Evolutionary conservation across 164 flowering plant species (phyloP).

Genomic region (Sedum album): DNA sequence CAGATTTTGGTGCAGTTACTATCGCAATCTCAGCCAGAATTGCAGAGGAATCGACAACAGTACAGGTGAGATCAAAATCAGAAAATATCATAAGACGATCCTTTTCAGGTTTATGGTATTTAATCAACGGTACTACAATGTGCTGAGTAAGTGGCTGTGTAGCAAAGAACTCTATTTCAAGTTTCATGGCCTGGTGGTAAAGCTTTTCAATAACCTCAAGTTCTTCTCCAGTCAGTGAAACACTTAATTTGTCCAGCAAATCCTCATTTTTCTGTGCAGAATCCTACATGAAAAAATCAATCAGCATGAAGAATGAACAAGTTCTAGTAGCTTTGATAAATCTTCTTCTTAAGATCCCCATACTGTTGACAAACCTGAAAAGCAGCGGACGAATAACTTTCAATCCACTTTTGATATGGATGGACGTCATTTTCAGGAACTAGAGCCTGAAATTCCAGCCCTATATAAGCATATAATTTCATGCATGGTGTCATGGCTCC

Average conservation of each 20-base stretch:
- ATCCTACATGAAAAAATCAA: slow-evolving; percentile 35
- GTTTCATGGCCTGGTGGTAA: slow-evolving; percentile 84
- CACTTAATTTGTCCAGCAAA: slow-evolving; percentile 85
- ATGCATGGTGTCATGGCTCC: slow-evolving; percentile 94
- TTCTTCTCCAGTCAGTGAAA: slow-evolving; percentile 90
- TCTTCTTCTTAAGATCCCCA: not conserved
- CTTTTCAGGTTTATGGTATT: slow-evolving; percentile 40
- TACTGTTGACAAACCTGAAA: slow-evolving; percentile 53
- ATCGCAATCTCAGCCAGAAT: slow-evolving; percentile 95
- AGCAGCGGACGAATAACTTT: slow-evolving; percentile 48
- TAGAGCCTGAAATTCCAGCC: slow-evolving; percentile 50
- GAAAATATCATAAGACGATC: slow-evolving; percentile 58
- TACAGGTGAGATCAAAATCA: slow-evolving; percentile 96
- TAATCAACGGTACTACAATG: slow-evolving; percentile 58
- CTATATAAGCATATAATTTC: slow-evolving; percentile 80
- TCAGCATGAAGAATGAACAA: not conserved
- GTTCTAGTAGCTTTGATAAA: not conserved
- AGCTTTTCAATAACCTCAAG: slow-evolving; percentile 87
- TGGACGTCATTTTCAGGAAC: slow-evolving; percentile 32
- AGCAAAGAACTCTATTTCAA: slow-evolving; percentile 71
- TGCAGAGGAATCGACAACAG: slow-evolving; percentile 91
- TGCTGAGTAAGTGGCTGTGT: slow-evolving; percentile 64
- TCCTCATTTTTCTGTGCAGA: slow-evolving; percentile 70
- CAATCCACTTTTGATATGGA: slow-evolving; percentile 78
- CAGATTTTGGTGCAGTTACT: slow-evolving; percentile 70